phyloP scores from a whole-genome alignment of 2,329 filamentous ascomycete genomes.

The Cercospora sp. region DNA sequence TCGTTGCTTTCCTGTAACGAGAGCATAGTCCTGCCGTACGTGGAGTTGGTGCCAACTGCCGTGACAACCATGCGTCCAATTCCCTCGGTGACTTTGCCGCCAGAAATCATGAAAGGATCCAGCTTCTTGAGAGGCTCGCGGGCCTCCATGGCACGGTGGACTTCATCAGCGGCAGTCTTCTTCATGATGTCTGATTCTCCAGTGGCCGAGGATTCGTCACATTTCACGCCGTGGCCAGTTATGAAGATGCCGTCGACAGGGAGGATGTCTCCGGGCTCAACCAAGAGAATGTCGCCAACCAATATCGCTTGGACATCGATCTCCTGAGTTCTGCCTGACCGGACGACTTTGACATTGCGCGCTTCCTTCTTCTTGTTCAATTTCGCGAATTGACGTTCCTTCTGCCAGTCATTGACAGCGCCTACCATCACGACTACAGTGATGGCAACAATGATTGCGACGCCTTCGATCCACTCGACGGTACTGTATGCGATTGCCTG shows the following conservation, averaged over 20 bases:
- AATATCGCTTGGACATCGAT: constrained; percentile 70
- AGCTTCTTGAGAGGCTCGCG: constrained; percentile 64
- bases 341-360: constrained; percentile 69
- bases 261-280: constrained; percentile 72
- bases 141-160: constrained; percentile 64
- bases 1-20: constrained; percentile 74
- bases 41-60: constrained; percentile 70
- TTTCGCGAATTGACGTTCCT: constrained; percentile 77
- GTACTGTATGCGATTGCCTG: constrained; percentile 58
- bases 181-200: constrained; percentile 73
- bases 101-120: constrained; percentile 86
- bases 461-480: constrained; percentile 79
- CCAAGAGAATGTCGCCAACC: constrained; percentile 70
- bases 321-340: constrained; percentile 70
- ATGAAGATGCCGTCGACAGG: constrained; percentile 72
- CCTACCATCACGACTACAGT: constrained; percentile 73
- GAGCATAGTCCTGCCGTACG: constrained; percentile 76
- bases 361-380: constrained; percentile 79
- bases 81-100: constrained; percentile 74
- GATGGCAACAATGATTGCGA: constrained; percentile 76
- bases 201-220: constrained; percentile 73
- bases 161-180: constrained; percentile 66
- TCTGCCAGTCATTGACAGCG: constrained; percentile 79
- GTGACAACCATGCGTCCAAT: constrained; percentile 75
- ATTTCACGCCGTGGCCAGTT: constrained; percentile 66